Evolutionary conservation across 805 yeast genomes (phyloP).

Genomic region (Hanseniaspora occidentalis): DNA sequence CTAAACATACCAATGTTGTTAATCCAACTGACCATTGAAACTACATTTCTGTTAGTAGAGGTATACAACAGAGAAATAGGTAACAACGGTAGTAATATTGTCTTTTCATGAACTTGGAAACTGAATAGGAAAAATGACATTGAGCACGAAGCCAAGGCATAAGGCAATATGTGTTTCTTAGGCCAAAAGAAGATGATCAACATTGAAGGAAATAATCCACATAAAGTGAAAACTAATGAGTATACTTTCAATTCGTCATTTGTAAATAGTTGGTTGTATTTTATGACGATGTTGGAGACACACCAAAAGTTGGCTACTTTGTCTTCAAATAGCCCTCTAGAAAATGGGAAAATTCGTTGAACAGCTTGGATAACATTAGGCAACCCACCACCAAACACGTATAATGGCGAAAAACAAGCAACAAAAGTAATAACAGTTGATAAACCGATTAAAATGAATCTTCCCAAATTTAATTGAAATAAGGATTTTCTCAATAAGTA

Average conservation of each 20-base stretch:
- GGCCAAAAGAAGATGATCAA: constrained; percentile 38
- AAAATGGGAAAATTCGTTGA: constrained; percentile 84
- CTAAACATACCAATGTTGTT: constrained; percentile 76
- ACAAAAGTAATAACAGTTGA: constrained; percentile 46
- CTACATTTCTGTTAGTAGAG: constrained; percentile 41
- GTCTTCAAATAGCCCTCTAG: constrained; percentile 90
- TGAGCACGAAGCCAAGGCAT: constrained; percentile 74
- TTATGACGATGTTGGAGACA: constrained; percentile 68
- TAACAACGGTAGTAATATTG: constrained; percentile 74
- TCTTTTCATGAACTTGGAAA: constrained; percentile 93
- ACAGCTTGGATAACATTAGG: constrained; percentile 31
- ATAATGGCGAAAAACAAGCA: constrained; percentile 47
- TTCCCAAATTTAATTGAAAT: constrained; percentile 36
- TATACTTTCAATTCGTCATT: constrained; percentile 44
- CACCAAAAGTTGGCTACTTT: constrained; percentile 98
- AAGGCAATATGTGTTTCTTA: constrained; percentile 38
- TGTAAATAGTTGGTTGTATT: constrained; percentile 46
- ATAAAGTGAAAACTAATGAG: constrained; percentile 42
- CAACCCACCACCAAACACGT: constrained; percentile 30
- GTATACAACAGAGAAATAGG: constrained; percentile 61
- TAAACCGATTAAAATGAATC: constrained; percentile 50
- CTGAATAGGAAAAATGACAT: constrained; percentile 83
- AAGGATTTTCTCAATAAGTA: constrained; percentile 50
- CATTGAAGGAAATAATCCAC: constrained; percentile 45
- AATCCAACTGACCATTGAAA: constrained; percentile 72